These are phyloP conservation scores for Zasmidium citrigriseum DNA, from an alignment of 2,329 filamentous ascomycete genomes.

Conservation along the genomic window DNA sequence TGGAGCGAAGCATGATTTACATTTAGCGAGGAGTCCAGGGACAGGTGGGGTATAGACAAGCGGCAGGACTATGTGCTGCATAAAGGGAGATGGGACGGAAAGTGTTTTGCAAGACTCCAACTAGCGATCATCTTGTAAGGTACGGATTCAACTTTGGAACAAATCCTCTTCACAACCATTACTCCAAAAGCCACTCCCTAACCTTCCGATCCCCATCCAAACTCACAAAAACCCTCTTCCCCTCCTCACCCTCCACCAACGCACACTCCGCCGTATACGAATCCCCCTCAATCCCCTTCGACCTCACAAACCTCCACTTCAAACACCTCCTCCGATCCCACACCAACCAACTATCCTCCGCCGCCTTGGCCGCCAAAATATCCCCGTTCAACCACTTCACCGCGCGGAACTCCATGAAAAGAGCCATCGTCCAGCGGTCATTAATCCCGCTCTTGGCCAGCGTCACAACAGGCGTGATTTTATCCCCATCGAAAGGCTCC, in stretches of 20 bases:
- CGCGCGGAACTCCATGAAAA: not conserved
- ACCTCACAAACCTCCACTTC: constrained; percentile 16
- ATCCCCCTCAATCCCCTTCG: constrained; percentile 3
- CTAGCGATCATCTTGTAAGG: too few species aligned
- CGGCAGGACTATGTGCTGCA: too few species aligned
- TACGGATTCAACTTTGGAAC: too few species aligned
- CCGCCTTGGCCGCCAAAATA: constrained; percentile 5
- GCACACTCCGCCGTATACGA: not conserved
- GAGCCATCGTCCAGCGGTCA: not conserved
- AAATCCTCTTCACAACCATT: too few species aligned
- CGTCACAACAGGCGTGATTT: not conserved
- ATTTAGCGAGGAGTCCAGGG: too few species aligned
- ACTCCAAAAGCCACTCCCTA: constrained; percentile 8
- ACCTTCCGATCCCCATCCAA: constrained; percentile 13
- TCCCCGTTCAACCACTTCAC: constrained; percentile 11
- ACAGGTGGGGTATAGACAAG: too few species aligned
- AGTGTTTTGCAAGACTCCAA: too few species aligned
- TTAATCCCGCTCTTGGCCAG: not conserved
- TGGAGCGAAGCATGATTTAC: too few species aligned
- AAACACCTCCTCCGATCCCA: constrained; percentile 12
- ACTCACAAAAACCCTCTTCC: constrained; percentile 3
- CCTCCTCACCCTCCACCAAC: constrained; percentile 4
- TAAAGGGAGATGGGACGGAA: too few species aligned
- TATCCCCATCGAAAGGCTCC: constrained; percentile 3
- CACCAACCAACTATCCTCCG: constrained; percentile 7